Conservation (phyloP, 2,329 filamentous ascomycete genomes). For the Pseudofabraea citricarpa region DNA sequence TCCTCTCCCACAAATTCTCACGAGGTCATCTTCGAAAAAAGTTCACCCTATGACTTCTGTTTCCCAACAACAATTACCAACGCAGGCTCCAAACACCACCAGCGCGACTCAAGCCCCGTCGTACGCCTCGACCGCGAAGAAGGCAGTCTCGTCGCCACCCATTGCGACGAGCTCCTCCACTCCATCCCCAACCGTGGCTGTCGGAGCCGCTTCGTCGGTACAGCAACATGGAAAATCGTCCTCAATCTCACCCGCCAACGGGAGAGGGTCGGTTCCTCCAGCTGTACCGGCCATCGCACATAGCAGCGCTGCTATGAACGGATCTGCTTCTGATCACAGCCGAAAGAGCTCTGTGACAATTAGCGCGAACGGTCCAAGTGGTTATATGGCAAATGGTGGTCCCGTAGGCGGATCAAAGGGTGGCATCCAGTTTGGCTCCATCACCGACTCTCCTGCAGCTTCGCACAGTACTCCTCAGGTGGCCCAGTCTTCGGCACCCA, state of each 20-base stretch:
- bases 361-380: slow-evolving; percentile 73
- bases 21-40: slow-evolving; percentile 21
- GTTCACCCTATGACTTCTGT: slow-evolving; percentile 30
- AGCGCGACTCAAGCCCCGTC: slow-evolving; percentile 51
- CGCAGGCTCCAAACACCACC: slow-evolving; percentile 49
- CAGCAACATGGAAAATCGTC: slow-evolving; percentile 59
- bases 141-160: slow-evolving; percentile 55
- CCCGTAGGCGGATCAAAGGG: slow-evolving; percentile 55
- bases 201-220: slow-evolving; percentile 47
- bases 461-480: slow-evolving; percentile 63
- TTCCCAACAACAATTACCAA: slow-evolving; percentile 26
- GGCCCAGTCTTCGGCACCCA: slow-evolving; percentile 44
- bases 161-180: slow-evolving; percentile 54
- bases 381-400: slow-evolving; percentile 73
- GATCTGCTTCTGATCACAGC: slow-evolving; percentile 64
- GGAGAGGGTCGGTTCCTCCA: slow-evolving; percentile 67
- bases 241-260: slow-evolving; percentile 78
- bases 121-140: slow-evolving; percentile 66
- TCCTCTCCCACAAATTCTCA: slow-evolving; percentile 11
- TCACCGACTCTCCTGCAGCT: slow-evolving; percentile 62
- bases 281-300: slow-evolving; percentile 63
- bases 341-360: slow-evolving; percentile 91
- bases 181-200: slow-evolving; percentile 49
- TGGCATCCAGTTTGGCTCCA: slow-evolving; percentile 76
- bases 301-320: slow-evolving; percentile 64